These are phyloP conservation scores for Monosporozyma servazzii DNA, from an alignment of 805 yeast genomes.

Conservation along the genomic window DNA sequence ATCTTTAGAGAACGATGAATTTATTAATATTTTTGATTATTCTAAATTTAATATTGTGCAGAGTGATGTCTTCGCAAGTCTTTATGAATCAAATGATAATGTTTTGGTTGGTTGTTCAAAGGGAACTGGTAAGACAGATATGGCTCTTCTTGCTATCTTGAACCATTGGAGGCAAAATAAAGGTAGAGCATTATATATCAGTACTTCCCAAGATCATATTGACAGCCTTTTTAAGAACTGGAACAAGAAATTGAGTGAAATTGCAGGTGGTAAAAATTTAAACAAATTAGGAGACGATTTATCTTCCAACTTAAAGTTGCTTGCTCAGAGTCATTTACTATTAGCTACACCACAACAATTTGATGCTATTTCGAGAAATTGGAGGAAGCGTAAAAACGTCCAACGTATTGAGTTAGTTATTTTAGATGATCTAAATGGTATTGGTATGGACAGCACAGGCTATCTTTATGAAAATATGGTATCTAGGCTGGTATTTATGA, in stretches of 20 bases:
- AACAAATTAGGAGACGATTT: constrained; percentile 46
- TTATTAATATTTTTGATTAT: constrained; percentile 38
- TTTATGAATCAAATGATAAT: constrained; percentile 51
- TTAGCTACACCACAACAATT: constrained; percentile 75
- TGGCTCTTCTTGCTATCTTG: constrained; percentile 66
- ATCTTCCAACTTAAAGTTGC: constrained; percentile 41
- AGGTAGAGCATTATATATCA: constrained; percentile 67
- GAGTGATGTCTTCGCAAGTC: constrained; percentile 54
- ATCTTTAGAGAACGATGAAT: constrained; percentile 42
- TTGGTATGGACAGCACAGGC: constrained; percentile 53
- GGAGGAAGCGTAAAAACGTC: constrained; percentile 71
- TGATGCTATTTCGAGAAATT: constrained; percentile 62
- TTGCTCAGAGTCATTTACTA: constrained; percentile 56
- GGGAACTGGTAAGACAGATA: constrained; percentile 64
- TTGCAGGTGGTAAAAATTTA: constrained; percentile 52
- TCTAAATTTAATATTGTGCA: constrained; percentile 61
- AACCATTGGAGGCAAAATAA: constrained; percentile 61
- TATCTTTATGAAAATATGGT: constrained; percentile 59
- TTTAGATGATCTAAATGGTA: constrained; percentile 61
- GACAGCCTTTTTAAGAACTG: constrained; percentile 42
- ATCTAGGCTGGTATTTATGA: constrained; percentile 62
- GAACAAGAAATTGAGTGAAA: constrained; percentile 37
- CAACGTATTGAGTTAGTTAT: constrained; percentile 60
- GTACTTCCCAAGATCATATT: constrained; percentile 50
- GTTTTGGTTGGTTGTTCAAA: constrained; percentile 62